Percentiles rank a stretch among this genome's conserved stretches.
Conservation (phyloP, 257 asterid species). For the Jaltomata sinuosa region DNA sequence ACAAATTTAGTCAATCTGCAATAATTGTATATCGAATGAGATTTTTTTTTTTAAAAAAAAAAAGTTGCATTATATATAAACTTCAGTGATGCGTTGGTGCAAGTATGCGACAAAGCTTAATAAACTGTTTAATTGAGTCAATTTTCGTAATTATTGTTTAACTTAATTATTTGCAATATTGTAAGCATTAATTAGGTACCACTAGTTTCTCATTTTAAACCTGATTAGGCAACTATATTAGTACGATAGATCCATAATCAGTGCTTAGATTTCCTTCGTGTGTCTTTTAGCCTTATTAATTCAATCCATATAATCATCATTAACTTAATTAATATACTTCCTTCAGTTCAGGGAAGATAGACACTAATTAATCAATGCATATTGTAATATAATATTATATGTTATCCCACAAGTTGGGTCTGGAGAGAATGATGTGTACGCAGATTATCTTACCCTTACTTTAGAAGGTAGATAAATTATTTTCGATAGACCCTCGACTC, state of each 20-base stretch:
- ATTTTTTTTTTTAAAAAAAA: too few relatives aligned
- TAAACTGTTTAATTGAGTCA: not conserved
- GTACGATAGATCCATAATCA: conserved; percentile 2
- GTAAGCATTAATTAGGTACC: not conserved
- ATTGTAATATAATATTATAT: too few relatives aligned
- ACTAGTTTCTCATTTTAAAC: not conserved
- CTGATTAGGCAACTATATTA: conserved; percentile 5
- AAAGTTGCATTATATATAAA: too few relatives aligned
- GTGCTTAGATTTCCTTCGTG: not conserved
- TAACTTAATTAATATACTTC: not conserved
- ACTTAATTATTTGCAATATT: not conserved
- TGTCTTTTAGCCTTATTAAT: not conserved
- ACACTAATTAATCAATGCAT: not conserved
- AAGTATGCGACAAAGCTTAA: not conserved
- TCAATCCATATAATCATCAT: not conserved
- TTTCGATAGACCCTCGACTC: too few relatives aligned
- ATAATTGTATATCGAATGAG: not conserved
- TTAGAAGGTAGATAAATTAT: too few relatives aligned
- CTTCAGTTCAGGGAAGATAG: not conserved
- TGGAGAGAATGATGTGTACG: too few relatives aligned
- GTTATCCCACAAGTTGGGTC: too few relatives aligned
- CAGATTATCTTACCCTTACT: too few relatives aligned
- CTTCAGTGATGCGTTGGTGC: too few relatives aligned
- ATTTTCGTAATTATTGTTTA: not conserved
- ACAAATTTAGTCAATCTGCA: fast-evolving